These are phyloP conservation scores for Pichia sp. DNA, from an alignment of 1,139 yeast genomes.

Conservation along the genomic window DNA sequence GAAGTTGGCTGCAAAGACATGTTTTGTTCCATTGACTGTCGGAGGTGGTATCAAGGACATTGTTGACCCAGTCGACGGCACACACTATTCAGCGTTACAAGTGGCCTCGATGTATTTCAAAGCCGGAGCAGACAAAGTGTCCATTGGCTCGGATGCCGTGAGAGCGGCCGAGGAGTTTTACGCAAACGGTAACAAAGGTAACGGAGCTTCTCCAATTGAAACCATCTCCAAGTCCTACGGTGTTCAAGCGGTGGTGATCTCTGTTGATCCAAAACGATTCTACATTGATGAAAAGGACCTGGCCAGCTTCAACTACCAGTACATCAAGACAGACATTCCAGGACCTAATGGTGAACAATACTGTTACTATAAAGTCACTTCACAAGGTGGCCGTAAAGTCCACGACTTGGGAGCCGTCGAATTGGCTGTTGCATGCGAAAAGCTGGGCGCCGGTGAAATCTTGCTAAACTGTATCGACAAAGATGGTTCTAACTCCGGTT, in stretches of 20 bases:
- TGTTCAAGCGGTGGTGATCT: constrained; percentile 91
- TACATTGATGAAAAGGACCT: constrained; percentile 50
- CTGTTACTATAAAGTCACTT: constrained; percentile 92
- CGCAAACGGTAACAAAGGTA: constrained; percentile 43
- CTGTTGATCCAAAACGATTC: constrained; percentile 89
- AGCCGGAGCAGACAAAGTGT: constrained; percentile 95
- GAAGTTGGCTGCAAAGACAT: constrained; percentile 72
- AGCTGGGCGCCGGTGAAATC: constrained; percentile 94
- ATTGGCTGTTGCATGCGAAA: constrained; percentile 80
- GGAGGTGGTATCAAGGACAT: constrained; percentile 97
- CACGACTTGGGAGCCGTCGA: constrained; percentile 91
- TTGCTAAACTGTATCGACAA: constrained; percentile 88
- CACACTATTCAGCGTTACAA: constrained; percentile 69
- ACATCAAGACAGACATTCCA: constrained; percentile 44
- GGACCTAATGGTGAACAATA: constrained; percentile 85
- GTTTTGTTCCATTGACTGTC: constrained; percentile 92
- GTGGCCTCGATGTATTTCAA: constrained; percentile 88
- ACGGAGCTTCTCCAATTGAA: constrained; percentile 83
- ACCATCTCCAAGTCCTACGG: constrained; percentile 89
- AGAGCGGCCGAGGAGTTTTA: constrained; percentile 78
- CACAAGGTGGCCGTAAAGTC: constrained; percentile 87
- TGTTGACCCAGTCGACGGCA: constrained; percentile 66
- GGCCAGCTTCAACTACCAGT: constrained; percentile 46
- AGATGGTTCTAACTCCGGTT: constrained; percentile 93
- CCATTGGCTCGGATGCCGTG: constrained; percentile 97